phyloP scores from a whole-genome alignment of 768 basidiomycete species.

The Hortiboletus flavorubellus region DNA sequence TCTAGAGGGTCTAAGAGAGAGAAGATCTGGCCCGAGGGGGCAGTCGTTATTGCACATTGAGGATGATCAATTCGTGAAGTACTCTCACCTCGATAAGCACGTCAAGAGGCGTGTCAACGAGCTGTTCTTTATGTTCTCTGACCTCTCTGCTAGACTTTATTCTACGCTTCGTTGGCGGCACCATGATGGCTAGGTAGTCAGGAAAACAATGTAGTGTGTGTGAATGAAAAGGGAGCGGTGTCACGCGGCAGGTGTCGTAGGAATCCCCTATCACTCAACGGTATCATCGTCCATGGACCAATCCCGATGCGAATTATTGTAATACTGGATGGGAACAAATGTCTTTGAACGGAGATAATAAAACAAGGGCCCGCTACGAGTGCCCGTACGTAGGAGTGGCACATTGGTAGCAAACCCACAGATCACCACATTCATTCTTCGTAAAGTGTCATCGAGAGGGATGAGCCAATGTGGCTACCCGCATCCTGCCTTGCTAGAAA shows the following conservation, averaged over 20 bases:
- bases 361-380: background rate
- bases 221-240: background rate
- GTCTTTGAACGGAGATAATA: background rate
- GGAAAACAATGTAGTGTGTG: background rate
- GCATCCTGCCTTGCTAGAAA: background rate
- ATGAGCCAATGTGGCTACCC: slow-evolving; percentile 4
- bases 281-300: background rate
- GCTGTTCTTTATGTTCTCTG: background rate
- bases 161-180: background rate
- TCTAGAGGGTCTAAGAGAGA: slow-evolving; percentile 30
- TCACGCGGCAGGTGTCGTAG: too few species aligned
- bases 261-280: too few species aligned
- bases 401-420: slow-evolving; percentile 3
- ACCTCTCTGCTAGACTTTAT: background rate
- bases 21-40: slow-evolving; percentile 15
- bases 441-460: slow-evolving; percentile 9
- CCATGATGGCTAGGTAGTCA: slow-evolving; percentile 1
- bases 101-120: slow-evolving; percentile 14
- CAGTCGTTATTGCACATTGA: background rate
- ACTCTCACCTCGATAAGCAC: slow-evolving; percentile 12
- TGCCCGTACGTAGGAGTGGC: background rate
- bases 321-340: background rate
- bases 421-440: slow-evolving; percentile 13
- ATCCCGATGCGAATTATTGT: background rate
- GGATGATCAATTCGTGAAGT: background rate